A percentile compares a stretch with the other conserved stretches of the same genome.
Conservation (phyloP, 129 eudicot species). For the Erigeron canadensis region DNA sequence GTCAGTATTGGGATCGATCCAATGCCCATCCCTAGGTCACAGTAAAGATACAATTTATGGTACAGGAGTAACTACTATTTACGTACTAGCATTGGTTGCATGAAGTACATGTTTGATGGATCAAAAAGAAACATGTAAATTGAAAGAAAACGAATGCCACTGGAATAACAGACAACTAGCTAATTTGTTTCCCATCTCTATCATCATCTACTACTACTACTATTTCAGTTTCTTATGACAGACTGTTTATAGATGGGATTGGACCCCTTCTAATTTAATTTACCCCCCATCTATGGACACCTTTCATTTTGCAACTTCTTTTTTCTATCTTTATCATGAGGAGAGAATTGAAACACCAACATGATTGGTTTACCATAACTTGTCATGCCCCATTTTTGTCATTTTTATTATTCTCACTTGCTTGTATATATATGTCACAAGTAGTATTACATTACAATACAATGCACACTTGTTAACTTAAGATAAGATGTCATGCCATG, state of each 20-base stretch:
- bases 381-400: constrained; percentile 12
- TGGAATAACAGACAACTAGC: constrained; percentile 46
- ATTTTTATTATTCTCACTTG: background rate
- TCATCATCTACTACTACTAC: constrained; percentile 9
- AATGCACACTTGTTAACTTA: constrained; percentile 16
- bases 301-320: constrained; percentile 23
- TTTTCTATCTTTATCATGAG: constrained; percentile 53
- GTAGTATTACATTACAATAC: background rate
- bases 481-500: constrained; percentile 1
- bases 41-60: constrained; percentile 3
- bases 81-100: too few species aligned
- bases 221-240: constrained; percentile 26
- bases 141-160: constrained; percentile 30
- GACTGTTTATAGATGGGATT: constrained; percentile 31
- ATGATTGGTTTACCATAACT: constrained; percentile 28
- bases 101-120: constrained; percentile 11
- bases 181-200: constrained; percentile 39
- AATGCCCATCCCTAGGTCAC: background rate
- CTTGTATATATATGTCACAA: background rate
- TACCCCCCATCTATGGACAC: constrained; percentile 26
- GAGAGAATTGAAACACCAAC: constrained; percentile 43
- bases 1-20: too few species aligned
- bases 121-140: constrained; percentile 2
- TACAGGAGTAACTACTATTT: constrained; percentile 10
- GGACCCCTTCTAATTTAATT: constrained; percentile 29